Base-by-base conservation (phyloP, 495 filamentous ascomycete species). In the Barbatosphaeria neglecta region DNA sequence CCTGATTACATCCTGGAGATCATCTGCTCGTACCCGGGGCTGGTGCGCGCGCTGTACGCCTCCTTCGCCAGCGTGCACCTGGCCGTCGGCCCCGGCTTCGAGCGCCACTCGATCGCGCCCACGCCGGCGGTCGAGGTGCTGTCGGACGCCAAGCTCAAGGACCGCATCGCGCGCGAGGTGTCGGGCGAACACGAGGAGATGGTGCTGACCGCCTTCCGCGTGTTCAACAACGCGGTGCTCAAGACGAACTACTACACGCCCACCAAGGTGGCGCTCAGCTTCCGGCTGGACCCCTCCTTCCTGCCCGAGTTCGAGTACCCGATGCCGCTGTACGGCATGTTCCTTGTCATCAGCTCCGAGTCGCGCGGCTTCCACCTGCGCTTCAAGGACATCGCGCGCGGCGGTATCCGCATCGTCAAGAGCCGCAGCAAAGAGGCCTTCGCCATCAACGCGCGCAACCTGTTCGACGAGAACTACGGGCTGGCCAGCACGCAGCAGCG, bases 161-260 rank as follows among this genome's bases (percentile, higher is more conserved):
- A 85, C 10, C 67, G 84, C 49, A 95, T 98, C 58, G 81, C 83
- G 25, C 83, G 80, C 58, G 81, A 81, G 17, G 85, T 87, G 4
- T 74, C 74, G 44, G 96, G 96, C 57, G 92, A 98, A 70, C 90
- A 98, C 65, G 86, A 97, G 55, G 85, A 89, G 65, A 93, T 95
- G 81, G 92, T 98, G 50, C 93, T 97, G 89, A 85, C 75, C 16
- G 85, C 88, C n/a, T 96, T 98, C 78, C 81, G 86, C 45, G 79
- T 90, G 39, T 98, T 98, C 75, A 97, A 97, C 69, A 76, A 75
- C 42, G 76, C 81, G 38, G 79, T 95, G 27, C 72, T 97, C 52
- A 97, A 96, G 77, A 97, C 92, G 50, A 98, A 98, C 72, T 98
- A 95, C 72, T 98, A 94, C 75, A 98, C 92, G 0, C 92, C 92